These are phyloP conservation scores for Clarkia xantiana DNA, from an alignment of 345 rosid species.

Conservation along the genomic window DNA sequence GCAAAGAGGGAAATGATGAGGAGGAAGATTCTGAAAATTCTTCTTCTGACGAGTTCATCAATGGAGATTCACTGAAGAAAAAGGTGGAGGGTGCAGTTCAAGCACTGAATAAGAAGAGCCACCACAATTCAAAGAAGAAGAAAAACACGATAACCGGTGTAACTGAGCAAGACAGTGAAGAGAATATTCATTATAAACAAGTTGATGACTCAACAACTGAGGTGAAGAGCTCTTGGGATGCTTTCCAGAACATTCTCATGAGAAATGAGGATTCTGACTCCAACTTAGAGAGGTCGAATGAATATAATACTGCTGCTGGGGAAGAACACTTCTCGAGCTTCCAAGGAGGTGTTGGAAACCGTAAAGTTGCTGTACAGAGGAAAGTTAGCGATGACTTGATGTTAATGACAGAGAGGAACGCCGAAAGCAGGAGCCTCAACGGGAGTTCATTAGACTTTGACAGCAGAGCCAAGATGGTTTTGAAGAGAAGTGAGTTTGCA, in stretches of 20 bases:
- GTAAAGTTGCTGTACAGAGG: conserved; percentile 4
- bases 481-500: conserved; percentile 35
- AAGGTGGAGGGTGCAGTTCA: conserved; percentile 47
- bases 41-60: conserved; percentile 31
- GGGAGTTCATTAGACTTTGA: conserved; percentile 24
- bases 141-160: conserved; percentile 11
- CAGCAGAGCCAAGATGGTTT: conserved; percentile 25
- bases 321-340: conserved; percentile 7
- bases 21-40: conserved; percentile 21
- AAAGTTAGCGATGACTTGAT: conserved; percentile 30
- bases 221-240: conserved; percentile 42
- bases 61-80: conserved; percentile 35
- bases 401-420: conserved; percentile 19
- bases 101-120: conserved; percentile 19
- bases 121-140: conserved; percentile 16
- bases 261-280: conserved; percentile 18
- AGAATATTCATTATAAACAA: conserved; percentile 7
- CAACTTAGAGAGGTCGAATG: conserved; percentile 9
- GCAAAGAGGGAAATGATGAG: conserved; percentile 41
- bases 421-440: conserved; percentile 20
- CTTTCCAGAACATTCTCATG: conserved; percentile 60
- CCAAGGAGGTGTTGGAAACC: conserved; percentile 6
- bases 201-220: conserved; percentile 12
- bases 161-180: conserved; percentile 16
- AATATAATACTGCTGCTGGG: conserved; percentile 4